These are phyloP conservation scores for Aureobasidium subglaciale DNA, from an alignment of 2,329 filamentous ascomycete genomes.

Conservation along the genomic window DNA sequence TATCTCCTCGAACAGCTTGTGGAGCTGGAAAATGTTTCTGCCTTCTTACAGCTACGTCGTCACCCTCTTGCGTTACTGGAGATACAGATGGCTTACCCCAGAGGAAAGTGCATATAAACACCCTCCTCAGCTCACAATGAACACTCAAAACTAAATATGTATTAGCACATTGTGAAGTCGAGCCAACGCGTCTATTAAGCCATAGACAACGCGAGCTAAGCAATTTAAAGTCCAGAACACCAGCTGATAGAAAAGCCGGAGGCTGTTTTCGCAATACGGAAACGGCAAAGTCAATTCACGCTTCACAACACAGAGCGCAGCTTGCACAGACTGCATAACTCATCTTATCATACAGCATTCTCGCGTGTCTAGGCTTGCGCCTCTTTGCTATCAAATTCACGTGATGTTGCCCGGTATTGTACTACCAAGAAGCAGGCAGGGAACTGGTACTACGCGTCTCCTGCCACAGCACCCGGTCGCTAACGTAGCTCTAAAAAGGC, in stretches of 20 bases:
- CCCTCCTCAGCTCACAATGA: too few relatives aligned
- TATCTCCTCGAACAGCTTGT: too few relatives aligned
- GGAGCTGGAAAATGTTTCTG: too few relatives aligned
- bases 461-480: too few relatives aligned
- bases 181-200: background rate
- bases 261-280: background rate
- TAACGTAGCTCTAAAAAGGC: too few relatives aligned
- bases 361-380: too few relatives aligned
- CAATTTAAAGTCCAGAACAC: background rate
- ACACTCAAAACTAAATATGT: too few relatives aligned
- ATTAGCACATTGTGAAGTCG: too few relatives aligned
- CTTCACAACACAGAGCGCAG: background rate
- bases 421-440: background rate
- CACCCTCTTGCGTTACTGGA: too few relatives aligned
- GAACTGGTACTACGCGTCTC: background rate
- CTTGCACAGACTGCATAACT: background rate
- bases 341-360: background rate
- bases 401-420: background rate
- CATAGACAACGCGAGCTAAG: background rate
- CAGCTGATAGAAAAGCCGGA: background rate
- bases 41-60: too few relatives aligned
- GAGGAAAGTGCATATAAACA: too few relatives aligned
- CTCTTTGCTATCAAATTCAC: background rate
- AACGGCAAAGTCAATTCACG: background rate
- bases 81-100: too few relatives aligned